phyloP scores from a whole-genome alignment of 2,329 filamentous ascomycete species.

The Clarireedia homoeocarpa region DNA sequence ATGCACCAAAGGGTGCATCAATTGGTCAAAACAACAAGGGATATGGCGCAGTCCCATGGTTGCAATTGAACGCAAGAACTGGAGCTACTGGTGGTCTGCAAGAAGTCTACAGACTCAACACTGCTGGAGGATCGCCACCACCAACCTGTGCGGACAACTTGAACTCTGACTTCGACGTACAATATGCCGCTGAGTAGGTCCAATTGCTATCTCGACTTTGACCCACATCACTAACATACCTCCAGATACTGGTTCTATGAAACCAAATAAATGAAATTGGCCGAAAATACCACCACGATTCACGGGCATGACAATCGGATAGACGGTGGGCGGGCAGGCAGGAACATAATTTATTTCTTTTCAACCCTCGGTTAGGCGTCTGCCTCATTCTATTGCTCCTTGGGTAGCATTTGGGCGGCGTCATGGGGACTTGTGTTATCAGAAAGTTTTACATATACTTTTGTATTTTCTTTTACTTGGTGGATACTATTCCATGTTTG shows the following conservation, averaged over 20 bases:
- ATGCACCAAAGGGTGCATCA: conserved; percentile 55
- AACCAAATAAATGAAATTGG: neutral
- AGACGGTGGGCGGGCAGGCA: neutral
- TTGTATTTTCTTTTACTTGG: neutral
- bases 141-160: conserved; percentile 58
- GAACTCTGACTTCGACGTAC: conserved; percentile 56
- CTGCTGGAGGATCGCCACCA: conserved; percentile 72
- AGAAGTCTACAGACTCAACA: conserved; percentile 77
- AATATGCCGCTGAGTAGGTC: conserved; percentile 81
- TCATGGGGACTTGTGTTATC: neutral
- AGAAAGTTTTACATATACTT: neutral
- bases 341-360: neutral
- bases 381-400: neutral
- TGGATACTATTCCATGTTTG: neutral
- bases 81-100: conserved; percentile 56
- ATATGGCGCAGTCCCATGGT: conserved; percentile 69
- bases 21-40: conserved; percentile 49
- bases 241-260: conserved; percentile 29
- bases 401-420: conserved; percentile 3
- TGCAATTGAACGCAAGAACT: conserved; percentile 55
- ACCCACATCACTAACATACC: neutral
- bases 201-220: neutral
- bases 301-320: neutral
- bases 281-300: neutral
- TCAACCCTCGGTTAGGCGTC: neutral